Conservation (phyloP, 257 asterid genomes). For the Fraxinus cuspidata region DNA sequence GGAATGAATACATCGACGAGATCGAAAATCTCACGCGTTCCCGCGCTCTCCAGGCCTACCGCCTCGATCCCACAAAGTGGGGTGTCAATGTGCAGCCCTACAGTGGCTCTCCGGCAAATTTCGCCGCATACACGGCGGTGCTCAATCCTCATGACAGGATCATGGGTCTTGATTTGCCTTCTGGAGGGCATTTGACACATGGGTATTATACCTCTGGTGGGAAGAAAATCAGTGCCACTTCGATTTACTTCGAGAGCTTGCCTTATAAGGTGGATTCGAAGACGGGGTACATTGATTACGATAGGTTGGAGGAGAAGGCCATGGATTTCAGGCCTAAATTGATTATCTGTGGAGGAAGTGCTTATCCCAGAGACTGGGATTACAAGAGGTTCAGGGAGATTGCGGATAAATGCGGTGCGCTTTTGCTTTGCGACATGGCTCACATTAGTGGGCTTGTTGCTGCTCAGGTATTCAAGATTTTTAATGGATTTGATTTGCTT, state of each 20-base stretch:
- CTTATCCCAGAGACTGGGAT: constrained; percentile 77
- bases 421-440: constrained; percentile 92
- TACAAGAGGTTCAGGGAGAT: constrained; percentile 56
- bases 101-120: constrained; percentile 71
- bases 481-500: background rate
- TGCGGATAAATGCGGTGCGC: constrained; percentile 71
- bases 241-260: constrained; percentile 18
- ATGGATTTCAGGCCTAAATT: constrained; percentile 83
- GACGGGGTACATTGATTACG: constrained; percentile 88
- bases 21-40: constrained; percentile 66
- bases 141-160: constrained; percentile 77
- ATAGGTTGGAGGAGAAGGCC: constrained; percentile 68
- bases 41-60: constrained; percentile 65
- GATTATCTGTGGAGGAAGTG: constrained; percentile 93
- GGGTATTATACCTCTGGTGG: constrained; percentile 80
- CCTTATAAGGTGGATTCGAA: constrained; percentile 34
- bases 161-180: constrained; percentile 84
- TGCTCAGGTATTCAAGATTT: constrained; percentile 59
- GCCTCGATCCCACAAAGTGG: constrained; percentile 58
- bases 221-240: constrained; percentile 89
- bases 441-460: constrained; percentile 97
- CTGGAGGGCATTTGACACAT: constrained; percentile 83
- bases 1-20: constrained; percentile 59
- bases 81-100: constrained; percentile 77
- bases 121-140: constrained; percentile 78